Conservation (phyloP, 345 rosid genomes). For the Raphanus raphanistrum region DNA sequence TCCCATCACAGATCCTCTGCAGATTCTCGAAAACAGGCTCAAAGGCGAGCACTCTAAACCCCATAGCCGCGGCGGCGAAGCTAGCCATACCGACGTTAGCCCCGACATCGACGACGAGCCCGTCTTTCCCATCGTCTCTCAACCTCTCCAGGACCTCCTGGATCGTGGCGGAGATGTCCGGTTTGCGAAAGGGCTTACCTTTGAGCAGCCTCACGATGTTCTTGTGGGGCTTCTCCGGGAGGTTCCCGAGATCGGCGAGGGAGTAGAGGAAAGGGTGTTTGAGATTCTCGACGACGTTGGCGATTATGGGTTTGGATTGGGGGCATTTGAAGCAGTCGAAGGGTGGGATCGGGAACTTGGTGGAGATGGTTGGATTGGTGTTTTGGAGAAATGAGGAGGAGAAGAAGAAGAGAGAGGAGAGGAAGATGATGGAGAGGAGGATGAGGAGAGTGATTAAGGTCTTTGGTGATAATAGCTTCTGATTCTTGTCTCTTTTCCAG, state of each 20-base stretch:
- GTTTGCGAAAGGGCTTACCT: slow-evolving; percentile 87
- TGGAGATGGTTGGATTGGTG: slow-evolving; percentile 18
- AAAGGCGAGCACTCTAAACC: slow-evolving; percentile 78
- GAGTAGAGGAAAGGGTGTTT: slow-evolving; percentile 77
- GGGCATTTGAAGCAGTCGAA: slow-evolving; percentile 72
- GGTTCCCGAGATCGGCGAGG: slow-evolving; percentile 77
- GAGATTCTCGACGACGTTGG: slow-evolving; percentile 82
- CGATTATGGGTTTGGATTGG: slow-evolving; percentile 81
- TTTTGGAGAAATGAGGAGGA: slow-evolving; percentile 29
- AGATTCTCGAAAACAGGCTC: slow-evolving; percentile 93
- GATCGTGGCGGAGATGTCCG: slow-evolving; percentile 83
- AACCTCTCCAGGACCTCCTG: slow-evolving; percentile 64
- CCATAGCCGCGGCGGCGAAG: slow-evolving; percentile 94
- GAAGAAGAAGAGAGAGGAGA: slow-evolving; percentile 49
- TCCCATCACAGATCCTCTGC: slow-evolving; percentile 95
- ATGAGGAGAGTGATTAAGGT: slow-evolving; percentile 47
- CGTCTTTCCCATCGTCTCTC: slow-evolving; percentile 46
- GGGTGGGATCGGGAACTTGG: slow-evolving; percentile 47
- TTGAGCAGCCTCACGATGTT: slow-evolving; percentile 85
- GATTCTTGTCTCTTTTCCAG: slow-evolving; percentile 64
- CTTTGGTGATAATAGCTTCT: slow-evolving; percentile 55
- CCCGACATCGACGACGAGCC: slow-evolving; percentile 84
- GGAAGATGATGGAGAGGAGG: slow-evolving; percentile 49
- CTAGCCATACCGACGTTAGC: slow-evolving; percentile 99
- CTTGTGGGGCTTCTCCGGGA: slow-evolving; percentile 96